These are phyloP conservation scores for Centaurea solstitialis DNA, from an alignment of 129 eudicot genomes.

Conservation along the genomic window DNA sequence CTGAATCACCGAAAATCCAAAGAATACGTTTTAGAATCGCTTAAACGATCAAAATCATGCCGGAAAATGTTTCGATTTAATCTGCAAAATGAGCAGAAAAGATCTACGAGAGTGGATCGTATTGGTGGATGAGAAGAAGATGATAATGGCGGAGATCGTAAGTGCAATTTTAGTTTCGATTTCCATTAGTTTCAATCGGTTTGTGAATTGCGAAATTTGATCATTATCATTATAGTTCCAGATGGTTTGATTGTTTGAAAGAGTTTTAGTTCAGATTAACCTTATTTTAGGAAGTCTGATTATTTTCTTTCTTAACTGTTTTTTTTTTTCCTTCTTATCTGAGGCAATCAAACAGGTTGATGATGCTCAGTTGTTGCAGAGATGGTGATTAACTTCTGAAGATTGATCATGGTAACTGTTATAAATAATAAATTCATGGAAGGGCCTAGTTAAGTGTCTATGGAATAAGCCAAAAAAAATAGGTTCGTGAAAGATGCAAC, in stretches of 20 bases:
- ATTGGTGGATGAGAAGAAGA: slow-evolving; percentile 17
- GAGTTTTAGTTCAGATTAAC: neutral
- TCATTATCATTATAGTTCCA: neutral
- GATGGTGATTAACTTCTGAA: too few species aligned
- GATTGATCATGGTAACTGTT: too few species aligned
- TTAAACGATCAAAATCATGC: neutral
- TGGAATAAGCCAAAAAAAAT: too few species aligned
- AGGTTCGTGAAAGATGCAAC: too few species aligned
- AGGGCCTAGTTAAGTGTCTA: too few species aligned
- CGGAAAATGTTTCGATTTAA: slow-evolving; percentile 9
- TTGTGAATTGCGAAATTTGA: neutral
- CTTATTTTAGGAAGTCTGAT: too few species aligned
- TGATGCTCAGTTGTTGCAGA: too few species aligned
- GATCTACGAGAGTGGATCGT: slow-evolving; percentile 18
- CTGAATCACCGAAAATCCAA: neutral
- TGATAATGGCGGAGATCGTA: neutral
- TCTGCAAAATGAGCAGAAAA: neutral
- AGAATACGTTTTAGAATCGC: neutral
- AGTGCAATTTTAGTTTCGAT: neutral
- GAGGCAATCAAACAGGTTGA: too few species aligned
- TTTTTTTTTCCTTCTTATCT: too few species aligned
- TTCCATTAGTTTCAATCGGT: neutral
- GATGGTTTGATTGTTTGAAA: neutral
- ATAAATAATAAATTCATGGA: too few species aligned
- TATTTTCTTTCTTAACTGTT: too few species aligned